phyloP scores from a whole-genome alignment of 805 yeast genomes.

The Myxozyma vanderwaltii region DNA sequence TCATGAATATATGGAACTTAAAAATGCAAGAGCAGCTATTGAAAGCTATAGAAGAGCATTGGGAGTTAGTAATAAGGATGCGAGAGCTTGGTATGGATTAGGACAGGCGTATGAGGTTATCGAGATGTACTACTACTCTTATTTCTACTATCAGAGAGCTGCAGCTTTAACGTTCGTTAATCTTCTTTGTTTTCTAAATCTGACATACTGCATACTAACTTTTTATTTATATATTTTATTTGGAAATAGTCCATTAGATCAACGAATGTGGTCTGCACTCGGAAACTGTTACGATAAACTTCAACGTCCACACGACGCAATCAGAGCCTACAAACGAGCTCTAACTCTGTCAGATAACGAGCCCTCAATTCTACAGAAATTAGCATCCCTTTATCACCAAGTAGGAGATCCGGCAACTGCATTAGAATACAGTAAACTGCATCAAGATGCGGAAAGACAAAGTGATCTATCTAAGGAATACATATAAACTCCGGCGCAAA shows the following conservation, averaged over 20 bases:
- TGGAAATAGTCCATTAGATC: conserved; percentile 72
- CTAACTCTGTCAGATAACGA: conserved; percentile 59
- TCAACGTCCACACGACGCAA: conserved; percentile 67
- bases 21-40: conserved; percentile 96
- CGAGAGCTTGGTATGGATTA: conserved; percentile 96
- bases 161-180: conserved; percentile 61
- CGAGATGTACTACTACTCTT: conserved; percentile 90
- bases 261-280: conserved; percentile 94
- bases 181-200: not conserved
- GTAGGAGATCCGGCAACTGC: conserved; percentile 57
- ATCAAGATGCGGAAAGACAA: conserved; percentile 57
- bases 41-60: conserved; percentile 93
- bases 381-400: conserved; percentile 69
- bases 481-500: not conserved
- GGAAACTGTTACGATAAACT: conserved; percentile 86
- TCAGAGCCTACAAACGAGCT: conserved; percentile 81
- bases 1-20: conserved; percentile 94
- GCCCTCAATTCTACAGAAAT: conserved; percentile 58
- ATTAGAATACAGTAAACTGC: conserved; percentile 62
- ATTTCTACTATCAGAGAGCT: conserved; percentile 90
- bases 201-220: not conserved
- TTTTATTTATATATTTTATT: too few relatives aligned
- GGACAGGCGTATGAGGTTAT: conserved; percentile 98
- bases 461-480: not conserved
- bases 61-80: conserved; percentile 84